These are phyloP conservation scores for Pleurotus eryngii DNA, from an alignment of 768 basidiomycete genomes.

Conservation along the genomic window DNA sequence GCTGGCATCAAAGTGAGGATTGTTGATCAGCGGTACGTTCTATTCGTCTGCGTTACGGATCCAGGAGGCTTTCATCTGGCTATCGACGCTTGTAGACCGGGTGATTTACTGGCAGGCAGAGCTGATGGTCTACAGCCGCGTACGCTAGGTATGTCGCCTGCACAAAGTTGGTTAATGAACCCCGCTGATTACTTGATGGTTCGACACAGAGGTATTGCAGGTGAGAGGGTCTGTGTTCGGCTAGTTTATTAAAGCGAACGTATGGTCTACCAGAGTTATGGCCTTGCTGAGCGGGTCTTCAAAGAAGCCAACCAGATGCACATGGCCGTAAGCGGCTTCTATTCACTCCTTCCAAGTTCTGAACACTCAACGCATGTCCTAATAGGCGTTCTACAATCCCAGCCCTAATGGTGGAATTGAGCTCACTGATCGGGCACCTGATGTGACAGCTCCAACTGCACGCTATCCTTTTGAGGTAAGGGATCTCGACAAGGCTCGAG, in stretches of 20 bases:
- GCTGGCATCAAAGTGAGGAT: constrained; percentile 59
- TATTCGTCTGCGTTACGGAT: neutral
- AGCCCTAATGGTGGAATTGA: constrained; percentile 56
- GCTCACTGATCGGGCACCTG: constrained; percentile 61
- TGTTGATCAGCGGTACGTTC: constrained; percentile 52
- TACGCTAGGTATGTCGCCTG: constrained; percentile 26
- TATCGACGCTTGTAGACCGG: constrained; percentile 29
- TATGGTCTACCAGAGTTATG: constrained; percentile 57
- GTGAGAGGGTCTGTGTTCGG: constrained; percentile 19
- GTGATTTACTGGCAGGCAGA: constrained; percentile 49
- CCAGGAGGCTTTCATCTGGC: neutral
- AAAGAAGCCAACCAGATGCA: constrained; percentile 68
- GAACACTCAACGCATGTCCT: neutral
- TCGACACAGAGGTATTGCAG: constrained; percentile 49
- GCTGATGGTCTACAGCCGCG: constrained; percentile 60
- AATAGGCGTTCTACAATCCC: constrained; percentile 75
- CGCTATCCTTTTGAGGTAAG: constrained; percentile 70
- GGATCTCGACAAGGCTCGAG: neutral
- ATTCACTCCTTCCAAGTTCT: neutral
- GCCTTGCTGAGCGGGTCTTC: constrained; percentile 62
- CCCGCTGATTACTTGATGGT: constrained; percentile 14
- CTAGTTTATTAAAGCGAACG: no score
- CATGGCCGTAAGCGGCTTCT: constrained; percentile 48
- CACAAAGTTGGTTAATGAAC: no score
- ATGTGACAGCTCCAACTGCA: constrained; percentile 59